Evolutionary conservation across 192 early-diverging fungal genomes (phyloP).

Genomic region (Backusella liffmaniae): DNA sequence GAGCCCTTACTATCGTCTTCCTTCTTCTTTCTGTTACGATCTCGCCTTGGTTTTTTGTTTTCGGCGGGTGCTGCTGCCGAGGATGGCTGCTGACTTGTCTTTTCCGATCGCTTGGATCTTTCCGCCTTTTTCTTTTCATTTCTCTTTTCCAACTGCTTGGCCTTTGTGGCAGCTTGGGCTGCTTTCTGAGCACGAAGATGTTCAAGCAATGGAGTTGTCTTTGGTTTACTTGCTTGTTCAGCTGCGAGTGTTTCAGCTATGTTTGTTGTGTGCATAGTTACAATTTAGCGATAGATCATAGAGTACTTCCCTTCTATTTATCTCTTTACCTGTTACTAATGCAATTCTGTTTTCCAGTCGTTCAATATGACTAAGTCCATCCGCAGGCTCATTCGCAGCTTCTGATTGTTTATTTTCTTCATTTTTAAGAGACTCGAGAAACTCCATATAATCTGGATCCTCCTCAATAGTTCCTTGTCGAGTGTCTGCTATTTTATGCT

Average conservation of each 20-base stretch:
- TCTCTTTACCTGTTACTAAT: slow-evolving; percentile 29
- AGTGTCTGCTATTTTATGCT: slow-evolving; percentile 60
- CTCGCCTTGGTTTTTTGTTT: slow-evolving; percentile 7
- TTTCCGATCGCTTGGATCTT: not conserved
- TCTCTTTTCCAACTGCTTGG: slow-evolving; percentile 43
- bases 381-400: slow-evolving; percentile 36
- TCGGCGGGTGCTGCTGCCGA: not conserved
- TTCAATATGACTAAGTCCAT: slow-evolving; percentile 52
- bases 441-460: slow-evolving; percentile 78
- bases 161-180: slow-evolving; percentile 55
- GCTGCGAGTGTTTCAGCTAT: slow-evolving; percentile 37
- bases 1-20: not conserved
- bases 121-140: slow-evolving; percentile 12
- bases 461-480: slow-evolving; percentile 75
- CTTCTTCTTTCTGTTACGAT: slow-evolving; percentile 13
- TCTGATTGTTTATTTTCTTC: slow-evolving; percentile 41
- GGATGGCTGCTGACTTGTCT: not conserved
- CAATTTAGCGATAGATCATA: not conserved
- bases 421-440: slow-evolving; percentile 65
- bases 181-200: slow-evolving; percentile 72
- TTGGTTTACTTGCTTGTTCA: slow-evolving; percentile 51
- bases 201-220: slow-evolving; percentile 75
- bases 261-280: not conserved
- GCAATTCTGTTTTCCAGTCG: slow-evolving; percentile 40
- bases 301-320: not conserved